Conservation (phyloP, 495 filamentous ascomycete genomes). For the Hypoxylon intermedium region DNA sequence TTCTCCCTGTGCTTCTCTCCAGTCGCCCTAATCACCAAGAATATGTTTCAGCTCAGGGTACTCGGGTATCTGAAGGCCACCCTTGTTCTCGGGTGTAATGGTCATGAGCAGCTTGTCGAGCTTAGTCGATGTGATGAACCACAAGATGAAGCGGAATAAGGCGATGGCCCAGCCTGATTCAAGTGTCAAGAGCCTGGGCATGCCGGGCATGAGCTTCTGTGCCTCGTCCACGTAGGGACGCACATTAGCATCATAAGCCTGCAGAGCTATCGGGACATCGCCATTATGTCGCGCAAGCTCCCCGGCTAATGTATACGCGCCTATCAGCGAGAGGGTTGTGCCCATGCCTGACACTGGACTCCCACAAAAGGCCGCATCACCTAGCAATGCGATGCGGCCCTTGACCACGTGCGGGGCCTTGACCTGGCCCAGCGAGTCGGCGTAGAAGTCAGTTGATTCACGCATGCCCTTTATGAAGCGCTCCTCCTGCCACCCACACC, state of each 20-base stretch:
- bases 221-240: slow-evolving; percentile 50
- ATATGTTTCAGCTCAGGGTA: slow-evolving; percentile 45
- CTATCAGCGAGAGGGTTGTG: slow-evolving; percentile 53
- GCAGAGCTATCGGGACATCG: slow-evolving; percentile 43
- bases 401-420: slow-evolving; percentile 43
- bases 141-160: slow-evolving; percentile 41
- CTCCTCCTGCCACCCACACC: slow-evolving; percentile 26
- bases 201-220: slow-evolving; percentile 44
- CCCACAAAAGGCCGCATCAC: slow-evolving; percentile 61
- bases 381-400: slow-evolving; percentile 56
- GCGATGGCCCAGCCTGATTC: slow-evolving; percentile 40
- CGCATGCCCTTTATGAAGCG: slow-evolving; percentile 30
- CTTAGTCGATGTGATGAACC: slow-evolving; percentile 40
- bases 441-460: slow-evolving; percentile 37
- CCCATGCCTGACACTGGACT: slow-evolving; percentile 57
- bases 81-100: slow-evolving; percentile 42
- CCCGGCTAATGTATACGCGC: slow-evolving; percentile 60
- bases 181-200: slow-evolving; percentile 32
- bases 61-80: slow-evolving; percentile 49
- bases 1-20: not conserved
- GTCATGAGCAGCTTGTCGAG: slow-evolving; percentile 41
- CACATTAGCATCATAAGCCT: slow-evolving; percentile 50
- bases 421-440: slow-evolving; percentile 55
- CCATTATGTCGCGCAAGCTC: slow-evolving; percentile 52
- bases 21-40: not conserved